Evolutionary conservation across 768 basidiomycete species (phyloP), one percentile per base, ranked within the genome.

Genomic region (Boletus rufocinnamomeus): DNA sequence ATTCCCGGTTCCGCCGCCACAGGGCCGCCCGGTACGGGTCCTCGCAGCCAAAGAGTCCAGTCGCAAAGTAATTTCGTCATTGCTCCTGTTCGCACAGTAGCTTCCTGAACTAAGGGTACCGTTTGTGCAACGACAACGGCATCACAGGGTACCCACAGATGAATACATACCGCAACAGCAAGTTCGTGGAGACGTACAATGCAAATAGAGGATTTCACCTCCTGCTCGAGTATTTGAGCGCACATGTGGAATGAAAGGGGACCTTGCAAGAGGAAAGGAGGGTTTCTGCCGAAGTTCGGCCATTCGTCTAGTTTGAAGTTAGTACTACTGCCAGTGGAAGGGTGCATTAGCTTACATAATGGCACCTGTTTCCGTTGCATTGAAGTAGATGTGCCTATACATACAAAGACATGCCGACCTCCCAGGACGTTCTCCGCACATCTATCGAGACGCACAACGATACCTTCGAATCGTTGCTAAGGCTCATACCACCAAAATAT

Each of bases 401-500:
- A 45, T 25, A n/a, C 44, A 27, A 19, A 35, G 54, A 54, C 63
- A 86, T 85, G 84, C 69, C 80, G 32, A 87, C 85, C 17, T 60
- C 83, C 19, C 68, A 73, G 23, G 70, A 76, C 19, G 74, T 69
- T 0, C 79, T 92, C 19, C 79, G 80, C 46, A 71, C 76, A 10
- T 91, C 90, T 4, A 75, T 98, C 50, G 89, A 94, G 72, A 77
- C 77, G 43, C 94, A 97, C 75, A 97, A 98, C 69, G 84, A 83
- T 28, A 84, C 86, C 0, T 98, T 99, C 65, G 93, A 95, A 67
- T 78, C 84, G 0, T 78, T 98, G 6, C 78, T 97, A 2, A 84
- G 80, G 41, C 82, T 97, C 47, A 97, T 98, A 55, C 96, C 96
- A 0, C 82, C 95, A 6, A 89, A 88, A 76, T 93, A 90, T 71